Evolutionary conservation across 139 green algal genomes (phyloP), one percentile per base, ranked within the genome.

Genomic region (Haematococcus sp.): DNA sequence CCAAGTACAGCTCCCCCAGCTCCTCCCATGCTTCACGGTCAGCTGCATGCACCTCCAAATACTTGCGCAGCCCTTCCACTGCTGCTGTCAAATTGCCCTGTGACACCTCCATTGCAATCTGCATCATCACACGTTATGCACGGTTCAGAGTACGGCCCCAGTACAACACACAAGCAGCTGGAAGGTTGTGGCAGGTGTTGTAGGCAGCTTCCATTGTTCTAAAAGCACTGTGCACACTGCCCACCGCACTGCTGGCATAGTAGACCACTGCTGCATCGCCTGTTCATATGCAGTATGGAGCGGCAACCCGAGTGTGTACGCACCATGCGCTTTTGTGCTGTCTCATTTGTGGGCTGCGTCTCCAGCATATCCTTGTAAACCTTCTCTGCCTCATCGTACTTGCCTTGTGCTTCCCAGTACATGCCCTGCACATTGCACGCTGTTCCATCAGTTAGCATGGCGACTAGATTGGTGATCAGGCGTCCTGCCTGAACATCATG

Each of bases 1-100:
- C 82, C 9, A 97, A 55, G 64, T 97, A 97, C 28, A 94, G 25
- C 4, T 93, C 84, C 19, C 80, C 90, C 55, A 94, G 78, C 82
- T 97, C 88, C 72, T 96, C 91, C 93, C 93, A 97, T 0, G 80
- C 92, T 27, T 88, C 81, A 46, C 69, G 83, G 82, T 97, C 93
- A 34, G 79, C 86, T 27, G 72, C 63, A 52, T 83, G 93, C 46
- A 78, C 44, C 22, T 89, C 77, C 32, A 97, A 67, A 71, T 96
- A 94, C 11, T 75, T 80, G 28, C 67, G 74, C 27, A 97, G 76
- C 30, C 81, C 71, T 20, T 91, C 80, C 15, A 89, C 83, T 0
- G 91, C 92, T 2, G 3, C 56, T 51, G 52, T 15, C 3, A 83
- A 31, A 74, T 92, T 83, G 25, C 88, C 91, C 19, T 75, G 68